Conservation (phyloP, 305 asterid species). For the Plantago coronopus region DNA sequence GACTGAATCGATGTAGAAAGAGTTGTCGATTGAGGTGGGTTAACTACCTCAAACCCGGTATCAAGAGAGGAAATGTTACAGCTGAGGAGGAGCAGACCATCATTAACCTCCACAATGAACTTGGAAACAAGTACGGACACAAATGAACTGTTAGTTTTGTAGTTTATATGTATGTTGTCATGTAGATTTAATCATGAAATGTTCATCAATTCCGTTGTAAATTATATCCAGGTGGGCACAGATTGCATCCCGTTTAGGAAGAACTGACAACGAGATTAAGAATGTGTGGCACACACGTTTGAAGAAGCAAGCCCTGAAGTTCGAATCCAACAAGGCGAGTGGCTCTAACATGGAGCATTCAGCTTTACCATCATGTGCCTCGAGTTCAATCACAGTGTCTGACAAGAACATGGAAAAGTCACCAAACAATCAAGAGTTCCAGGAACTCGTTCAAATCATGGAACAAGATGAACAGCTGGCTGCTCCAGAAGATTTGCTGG, state of each 20-base stretch:
- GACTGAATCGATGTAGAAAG: slow-evolving; percentile 60
- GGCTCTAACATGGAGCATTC: not conserved
- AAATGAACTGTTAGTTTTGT: not conserved
- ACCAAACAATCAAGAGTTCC: no score
- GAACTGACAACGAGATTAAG: slow-evolving; percentile 89
- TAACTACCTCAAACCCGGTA: slow-evolving; percentile 66
- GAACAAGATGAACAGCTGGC: no score
- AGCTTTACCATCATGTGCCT: not conserved
- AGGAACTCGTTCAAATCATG: no score
- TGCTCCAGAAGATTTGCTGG: no score
- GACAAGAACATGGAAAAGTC: no score
- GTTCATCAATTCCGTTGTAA: no score
- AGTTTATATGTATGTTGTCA: no score
- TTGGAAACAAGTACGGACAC: slow-evolving; percentile 61
- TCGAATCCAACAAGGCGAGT: slow-evolving; percentile 29
- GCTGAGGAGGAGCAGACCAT: slow-evolving; percentile 67
- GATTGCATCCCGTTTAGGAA: slow-evolving; percentile 70
- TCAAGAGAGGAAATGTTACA: slow-evolving; percentile 50
- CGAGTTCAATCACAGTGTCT: no score
- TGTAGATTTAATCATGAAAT: not conserved
- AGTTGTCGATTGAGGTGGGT: slow-evolving; percentile 75
- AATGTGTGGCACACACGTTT: slow-evolving; percentile 72
- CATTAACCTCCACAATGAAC: slow-evolving; percentile 61
- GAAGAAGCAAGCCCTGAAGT: not conserved
- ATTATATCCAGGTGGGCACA: slow-evolving; percentile 63